Base-by-base conservation (phyloP, 2,329 filamentous ascomycete genomes). In the Phyllosticta citrichinensis region DNA sequence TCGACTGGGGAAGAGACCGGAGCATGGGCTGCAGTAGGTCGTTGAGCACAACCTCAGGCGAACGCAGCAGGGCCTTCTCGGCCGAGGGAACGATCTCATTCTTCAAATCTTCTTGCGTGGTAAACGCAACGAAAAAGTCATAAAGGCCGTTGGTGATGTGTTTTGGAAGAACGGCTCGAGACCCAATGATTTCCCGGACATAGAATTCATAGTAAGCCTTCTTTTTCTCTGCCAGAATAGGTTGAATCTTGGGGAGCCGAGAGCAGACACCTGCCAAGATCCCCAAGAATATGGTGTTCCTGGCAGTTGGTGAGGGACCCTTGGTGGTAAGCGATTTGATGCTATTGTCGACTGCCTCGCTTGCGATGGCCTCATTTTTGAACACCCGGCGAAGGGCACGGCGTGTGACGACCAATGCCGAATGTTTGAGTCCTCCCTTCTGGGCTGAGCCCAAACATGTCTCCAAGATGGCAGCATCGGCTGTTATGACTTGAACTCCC, bases 11-110 rank as follows among this genome's bases (percentile, higher is more conserved):
- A 6, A 99, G 77, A 27, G 89, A 84, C 9, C 80, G 74, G 62
- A 95, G 80, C 54, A 97, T 79, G 12, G 87, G 84, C 5, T 87
- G 83, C 56, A 97, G 77, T 24, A 97, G 80, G 64, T 91, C 88
- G 66, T 87, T 86, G 27, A 97, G 79, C 14, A 96, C 85, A 52
- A 97, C 87, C 74, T 99, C 94, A 1, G 94, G 95, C 8, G 93
- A 87, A 70, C 95, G 84, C 54, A 99, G 77, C 60, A 99, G 81
- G 5, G 89, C 87, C 75, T 96, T 97, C 70, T 99, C 94, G 14
- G 97, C 78, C 0, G 91, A 79, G 9, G 92, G 90, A 24, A 95
- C 80, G 33, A 97, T 70, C 52, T 93, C 84, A 64, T 84, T 87
- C 58, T 84, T 82, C 30, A 97, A 72, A 65, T 97, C 91, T 24